Evolutionary conservation across 2,329 filamentous ascomycete species (phyloP).

Genomic region (Fusarium oxysporum): DNA sequence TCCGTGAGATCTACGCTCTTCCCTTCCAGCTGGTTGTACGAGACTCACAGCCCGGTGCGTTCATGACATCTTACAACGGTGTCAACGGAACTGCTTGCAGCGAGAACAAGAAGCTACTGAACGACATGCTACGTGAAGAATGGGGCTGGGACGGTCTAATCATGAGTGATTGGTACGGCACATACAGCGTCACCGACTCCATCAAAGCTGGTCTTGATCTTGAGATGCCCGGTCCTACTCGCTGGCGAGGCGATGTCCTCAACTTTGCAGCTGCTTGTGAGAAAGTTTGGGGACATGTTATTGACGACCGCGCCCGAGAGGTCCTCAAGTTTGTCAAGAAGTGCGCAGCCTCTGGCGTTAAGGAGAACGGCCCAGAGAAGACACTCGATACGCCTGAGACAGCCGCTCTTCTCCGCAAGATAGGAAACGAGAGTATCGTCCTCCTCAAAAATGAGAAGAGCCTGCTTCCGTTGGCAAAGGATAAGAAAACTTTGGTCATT

Average conservation of each 20-base stretch:
- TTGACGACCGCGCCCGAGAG: conserved; percentile 69
- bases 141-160: conserved; percentile 69
- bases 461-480: conserved; percentile 71
- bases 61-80: conserved; percentile 71
- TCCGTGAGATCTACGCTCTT: conserved; percentile 69
- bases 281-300: conserved; percentile 65
- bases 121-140: conserved; percentile 64
- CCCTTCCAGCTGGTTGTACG: conserved; percentile 68
- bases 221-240: conserved; percentile 69
- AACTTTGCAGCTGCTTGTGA: conserved; percentile 65
- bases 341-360: conserved; percentile 64
- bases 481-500: conserved; percentile 69
- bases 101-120: conserved; percentile 63
- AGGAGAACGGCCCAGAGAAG: conserved; percentile 65
- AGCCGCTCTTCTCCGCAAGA: conserved; percentile 70
- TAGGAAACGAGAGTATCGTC: conserved; percentile 77
- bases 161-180: conserved; percentile 71
- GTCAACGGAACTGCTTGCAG: conserved; percentile 68
- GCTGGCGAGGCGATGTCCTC: conserved; percentile 63
- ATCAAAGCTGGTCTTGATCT: conserved; percentile 65
- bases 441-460: conserved; percentile 77
- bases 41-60: conserved; percentile 62
- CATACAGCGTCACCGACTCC: conserved; percentile 65
- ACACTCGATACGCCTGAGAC: conserved; percentile 70
- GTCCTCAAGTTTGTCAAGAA: conserved; percentile 71